phyloP scores from a whole-genome alignment of 2,329 filamentous ascomycete species.

The Hyphodiscus sp. region DNA sequence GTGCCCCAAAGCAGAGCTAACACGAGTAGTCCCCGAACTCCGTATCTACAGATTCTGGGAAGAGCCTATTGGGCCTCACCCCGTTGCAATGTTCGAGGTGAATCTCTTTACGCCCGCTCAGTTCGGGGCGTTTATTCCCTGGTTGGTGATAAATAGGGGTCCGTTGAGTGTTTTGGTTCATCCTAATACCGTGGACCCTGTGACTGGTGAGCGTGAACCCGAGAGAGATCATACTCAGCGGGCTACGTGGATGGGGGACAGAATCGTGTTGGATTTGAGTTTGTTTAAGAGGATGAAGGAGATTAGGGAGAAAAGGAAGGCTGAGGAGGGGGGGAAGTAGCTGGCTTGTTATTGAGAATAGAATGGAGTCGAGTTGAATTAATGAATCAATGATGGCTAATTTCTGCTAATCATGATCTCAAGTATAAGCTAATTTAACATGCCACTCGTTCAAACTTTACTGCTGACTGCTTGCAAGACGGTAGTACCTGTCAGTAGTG shows the following conservation, averaged over 20 bases:
- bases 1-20: not conserved
- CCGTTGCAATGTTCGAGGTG: conserved; percentile 86
- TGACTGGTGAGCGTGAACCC: conserved; percentile 32
- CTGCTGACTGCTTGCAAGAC: not conserved
- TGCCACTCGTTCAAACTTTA: not conserved
- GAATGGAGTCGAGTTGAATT: not conserved
- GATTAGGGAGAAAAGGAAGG: not conserved
- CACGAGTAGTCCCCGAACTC: conserved; percentile 65
- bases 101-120: conserved; percentile 80
- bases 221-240: conserved; percentile 44
- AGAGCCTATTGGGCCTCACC: conserved; percentile 72
- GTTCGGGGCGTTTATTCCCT: conserved; percentile 83
- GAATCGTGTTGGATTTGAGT: conserved; percentile 51
- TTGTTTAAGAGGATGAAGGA: conserved; percentile 35
- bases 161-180: conserved; percentile 75
- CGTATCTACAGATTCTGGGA: conserved; percentile 77
- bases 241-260: conserved; percentile 70
- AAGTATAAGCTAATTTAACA: not conserved
- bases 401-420: not conserved
- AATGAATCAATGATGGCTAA: not conserved
- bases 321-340: not conserved
- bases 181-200: conserved; percentile 66
- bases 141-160: conserved; percentile 76
- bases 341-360: not conserved
- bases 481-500: not conserved